phyloP scores from a whole-genome alignment of 768 basidiomycete species.

The Collybia mongolica region DNA sequence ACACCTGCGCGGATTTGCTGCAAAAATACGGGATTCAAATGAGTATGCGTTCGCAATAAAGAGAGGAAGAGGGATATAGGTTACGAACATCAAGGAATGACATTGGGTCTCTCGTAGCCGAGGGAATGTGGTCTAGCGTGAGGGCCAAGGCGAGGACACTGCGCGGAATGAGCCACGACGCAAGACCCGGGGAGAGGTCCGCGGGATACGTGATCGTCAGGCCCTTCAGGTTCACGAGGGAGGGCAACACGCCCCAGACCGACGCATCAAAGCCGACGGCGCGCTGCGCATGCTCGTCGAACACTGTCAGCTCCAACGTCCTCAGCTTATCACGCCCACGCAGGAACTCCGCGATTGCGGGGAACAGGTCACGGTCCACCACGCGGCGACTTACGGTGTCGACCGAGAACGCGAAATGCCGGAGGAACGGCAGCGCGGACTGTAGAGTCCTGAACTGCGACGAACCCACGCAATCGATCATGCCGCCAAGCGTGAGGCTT shows the following conservation, averaged over 20 bases:
- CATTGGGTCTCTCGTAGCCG: conserved; percentile 36
- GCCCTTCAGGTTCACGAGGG: conserved; percentile 47
- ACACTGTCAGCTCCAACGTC: conserved; percentile 51
- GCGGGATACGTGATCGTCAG: conserved; percentile 62
- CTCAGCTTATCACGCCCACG: conserved; percentile 50
- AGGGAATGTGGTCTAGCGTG: conserved; percentile 37
- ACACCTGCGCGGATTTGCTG: conserved; percentile 63
- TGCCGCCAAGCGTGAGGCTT: conserved; percentile 52
- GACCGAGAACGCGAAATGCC: conserved; percentile 60
- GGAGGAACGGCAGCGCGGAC: conserved; percentile 56
- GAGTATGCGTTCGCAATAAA: not conserved
- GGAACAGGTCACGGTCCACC: conserved; percentile 63
- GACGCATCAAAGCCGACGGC: conserved; percentile 67
- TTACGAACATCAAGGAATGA: conserved; percentile 40
- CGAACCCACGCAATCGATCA: conserved; percentile 51
- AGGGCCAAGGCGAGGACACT: conserved; percentile 47
- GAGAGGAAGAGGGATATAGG: not conserved
- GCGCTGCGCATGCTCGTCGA: conserved; percentile 41
- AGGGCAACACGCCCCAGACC: conserved; percentile 70
- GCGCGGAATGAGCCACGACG: conserved; percentile 67
- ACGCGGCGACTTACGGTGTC: conserved; percentile 40
- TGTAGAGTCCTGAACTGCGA: conserved; percentile 46
- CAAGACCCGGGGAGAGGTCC: conserved; percentile 61
- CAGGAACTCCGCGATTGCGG: conserved; percentile 65
- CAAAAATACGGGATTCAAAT: not conserved